Evolutionary conservation across 1,284 basidiomycete genomes (phyloP), one percentile per base, ranked within the genome.

Genomic region (Leccinum fallax): DNA sequence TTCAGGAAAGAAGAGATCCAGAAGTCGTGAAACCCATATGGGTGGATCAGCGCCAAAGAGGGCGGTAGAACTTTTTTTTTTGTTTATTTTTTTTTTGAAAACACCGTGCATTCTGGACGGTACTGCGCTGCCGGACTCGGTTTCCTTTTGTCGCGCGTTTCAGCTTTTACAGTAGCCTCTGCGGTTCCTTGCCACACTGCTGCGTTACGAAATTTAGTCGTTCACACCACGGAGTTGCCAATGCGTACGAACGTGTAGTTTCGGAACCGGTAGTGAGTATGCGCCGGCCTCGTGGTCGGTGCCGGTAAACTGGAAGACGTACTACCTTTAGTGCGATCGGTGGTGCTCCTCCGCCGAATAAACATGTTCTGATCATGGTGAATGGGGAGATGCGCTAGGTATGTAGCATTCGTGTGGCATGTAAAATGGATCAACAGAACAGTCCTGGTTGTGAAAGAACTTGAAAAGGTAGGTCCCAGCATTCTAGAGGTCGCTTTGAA

Each of bases 21-120:
- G 84, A 85, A 65, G 73, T 77, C 5, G 71, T 75, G 64, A 84
- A 82, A 70, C 85, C 84, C 32, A 76, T 83, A 58, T 85, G 84
- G 84, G 83, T 80, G 21, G 73, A 78, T 63, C 51, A 55, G 11
- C 68, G 36, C 63, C 38, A 48, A 74, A 58, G 59, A 64, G 63
- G 65, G 36, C 61, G 15, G 58, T 52, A 26, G 55, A 38, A 40
- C 13, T 48, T 48, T 19, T 26, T 24, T 24, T 24, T 24, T 24
- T 24, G 24, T 32, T 32, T 49, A 21, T 21, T 21, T 48, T 24
- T 9, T 6, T 49, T 3, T 48, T 16, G 11, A 46, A 46, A 19
- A 19, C 11, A 2, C 6, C 19, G 43, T 46, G n/a, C 43, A 40
- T 40, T 6, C 7, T 16, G 38, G 15, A 38, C 38, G 16, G 10